phyloP scores from a whole-genome alignment of 495 filamentous ascomycete species.

The Neurospora sublineolata region DNA sequence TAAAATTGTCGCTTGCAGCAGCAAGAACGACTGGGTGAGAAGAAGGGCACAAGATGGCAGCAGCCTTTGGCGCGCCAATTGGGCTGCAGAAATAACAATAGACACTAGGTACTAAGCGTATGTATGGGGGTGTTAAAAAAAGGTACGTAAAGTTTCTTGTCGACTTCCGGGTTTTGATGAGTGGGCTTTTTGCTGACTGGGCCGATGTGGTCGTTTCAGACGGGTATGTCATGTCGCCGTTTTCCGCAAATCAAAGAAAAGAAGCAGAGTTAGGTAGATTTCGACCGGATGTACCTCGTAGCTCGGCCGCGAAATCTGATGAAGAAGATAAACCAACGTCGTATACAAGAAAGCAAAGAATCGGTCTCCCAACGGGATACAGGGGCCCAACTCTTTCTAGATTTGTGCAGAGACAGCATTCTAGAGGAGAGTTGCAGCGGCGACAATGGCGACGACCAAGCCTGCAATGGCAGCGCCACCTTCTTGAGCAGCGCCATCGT shows the following conservation, averaged over 20 bases:
- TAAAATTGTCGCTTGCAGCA: background rate
- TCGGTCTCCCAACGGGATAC: background rate
- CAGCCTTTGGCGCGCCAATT: background rate
- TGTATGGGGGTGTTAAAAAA: background rate
- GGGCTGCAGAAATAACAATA: background rate
- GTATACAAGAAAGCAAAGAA: background rate
- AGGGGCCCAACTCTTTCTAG: background rate
- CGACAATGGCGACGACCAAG: conserved; percentile 36
- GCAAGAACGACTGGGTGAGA: background rate
- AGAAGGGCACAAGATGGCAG: background rate
- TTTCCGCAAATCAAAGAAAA: background rate
- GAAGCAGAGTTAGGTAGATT: background rate
- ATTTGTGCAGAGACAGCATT: background rate
- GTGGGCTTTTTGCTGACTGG: background rate
- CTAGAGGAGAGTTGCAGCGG: conserved; percentile 32
- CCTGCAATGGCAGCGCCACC: conserved; percentile 33
- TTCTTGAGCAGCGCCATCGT: conserved; percentile 27
- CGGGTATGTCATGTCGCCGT: background rate
- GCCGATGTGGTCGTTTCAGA: background rate
- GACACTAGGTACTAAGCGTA: background rate
- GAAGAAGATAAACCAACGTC: background rate
- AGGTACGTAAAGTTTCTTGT: background rate
- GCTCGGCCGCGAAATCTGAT: background rate
- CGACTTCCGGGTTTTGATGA: background rate
- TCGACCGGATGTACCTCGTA: background rate